Conservation (phyloP, 2,329 filamentous ascomycete species). For the Cryphonectria naterciae region DNA sequence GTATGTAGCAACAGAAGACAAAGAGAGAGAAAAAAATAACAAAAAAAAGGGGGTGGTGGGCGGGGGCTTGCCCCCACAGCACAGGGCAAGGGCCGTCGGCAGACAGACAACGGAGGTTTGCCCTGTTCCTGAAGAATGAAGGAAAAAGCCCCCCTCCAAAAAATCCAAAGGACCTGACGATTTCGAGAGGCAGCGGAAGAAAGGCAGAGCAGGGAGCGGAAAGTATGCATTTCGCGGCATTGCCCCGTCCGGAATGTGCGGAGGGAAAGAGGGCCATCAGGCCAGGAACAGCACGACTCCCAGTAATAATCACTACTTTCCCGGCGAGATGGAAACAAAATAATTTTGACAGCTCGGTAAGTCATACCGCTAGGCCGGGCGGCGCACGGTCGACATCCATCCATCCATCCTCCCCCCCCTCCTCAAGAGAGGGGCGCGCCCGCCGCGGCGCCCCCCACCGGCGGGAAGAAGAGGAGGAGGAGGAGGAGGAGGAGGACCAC, state of each 20-base stretch:
- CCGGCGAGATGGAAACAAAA: not conserved
- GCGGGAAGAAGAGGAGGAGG: not conserved
- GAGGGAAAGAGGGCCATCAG: not conserved
- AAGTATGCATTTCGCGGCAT: not conserved
- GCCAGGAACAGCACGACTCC: not conserved
- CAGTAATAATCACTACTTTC: not conserved
- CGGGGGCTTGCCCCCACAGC: not conserved
- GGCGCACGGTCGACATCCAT: not conserved
- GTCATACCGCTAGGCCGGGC: slow-evolving; percentile 3
- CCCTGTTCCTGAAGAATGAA: slow-evolving; percentile 9
- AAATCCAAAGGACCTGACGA: not conserved
- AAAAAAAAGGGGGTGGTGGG: not conserved
- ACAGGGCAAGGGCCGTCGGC: not conserved
- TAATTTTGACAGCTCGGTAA: slow-evolving; percentile 6
- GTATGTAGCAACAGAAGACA: not conserved
- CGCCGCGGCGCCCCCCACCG: not conserved
- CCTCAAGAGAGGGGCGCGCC: not conserved
- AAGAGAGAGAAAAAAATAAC: not conserved
- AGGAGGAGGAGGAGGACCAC: too few relatives aligned
- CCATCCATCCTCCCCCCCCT: not conserved
- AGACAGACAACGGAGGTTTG: slow-evolving; percentile 3
- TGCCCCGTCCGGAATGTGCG: slow-evolving; percentile 5
- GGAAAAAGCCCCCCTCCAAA: too few relatives aligned
- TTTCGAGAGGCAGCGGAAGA: not conserved
- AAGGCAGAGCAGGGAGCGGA: slow-evolving; percentile 1